phyloP scores from a whole-genome alignment of 2,329 filamentous ascomycete species.

The Xylaria arbuscula region DNA sequence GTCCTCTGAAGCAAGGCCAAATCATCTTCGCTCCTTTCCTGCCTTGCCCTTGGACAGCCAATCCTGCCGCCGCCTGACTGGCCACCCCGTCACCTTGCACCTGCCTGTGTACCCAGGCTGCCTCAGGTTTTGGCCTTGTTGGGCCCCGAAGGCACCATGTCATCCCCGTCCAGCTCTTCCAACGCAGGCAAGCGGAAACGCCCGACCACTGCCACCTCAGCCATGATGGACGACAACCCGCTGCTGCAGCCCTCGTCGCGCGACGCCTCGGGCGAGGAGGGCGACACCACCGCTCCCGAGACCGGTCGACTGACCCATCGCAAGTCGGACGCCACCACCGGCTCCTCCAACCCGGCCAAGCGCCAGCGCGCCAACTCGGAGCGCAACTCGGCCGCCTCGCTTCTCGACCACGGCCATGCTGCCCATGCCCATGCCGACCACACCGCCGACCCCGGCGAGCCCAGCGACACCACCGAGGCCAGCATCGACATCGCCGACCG shows the following conservation, averaged over 20 bases:
- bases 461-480: constrained; percentile 75
- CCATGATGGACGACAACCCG: constrained; percentile 65
- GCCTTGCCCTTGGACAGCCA: constrained; percentile 9
- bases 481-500: constrained; percentile 75
- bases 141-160: constrained; percentile 57
- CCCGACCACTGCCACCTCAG: constrained; percentile 63
- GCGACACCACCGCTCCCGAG: constrained; percentile 76
- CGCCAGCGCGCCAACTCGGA: constrained; percentile 77
- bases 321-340: constrained; percentile 60
- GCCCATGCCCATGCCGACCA: constrained; percentile 49
- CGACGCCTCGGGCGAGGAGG: constrained; percentile 86
- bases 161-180: constrained; percentile 66
- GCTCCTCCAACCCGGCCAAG: constrained; percentile 72
- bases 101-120: not conserved
- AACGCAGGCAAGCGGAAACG: constrained; percentile 84
- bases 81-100: constrained; percentile 13
- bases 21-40: constrained; percentile 19
- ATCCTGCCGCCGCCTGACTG: constrained; percentile 17
- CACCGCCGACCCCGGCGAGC: constrained; percentile 72
- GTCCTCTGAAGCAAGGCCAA: constrained; percentile 11
- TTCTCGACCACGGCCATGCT: constrained; percentile 49
- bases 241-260: constrained; percentile 78
- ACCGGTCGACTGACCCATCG: constrained; percentile 66
- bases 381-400: constrained; percentile 58
- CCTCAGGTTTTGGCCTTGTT: constrained; percentile 8